These are phyloP conservation scores for Coelastrella sp. DNA, from an alignment of 139 green algal genomes.

Conservation along the genomic window DNA sequence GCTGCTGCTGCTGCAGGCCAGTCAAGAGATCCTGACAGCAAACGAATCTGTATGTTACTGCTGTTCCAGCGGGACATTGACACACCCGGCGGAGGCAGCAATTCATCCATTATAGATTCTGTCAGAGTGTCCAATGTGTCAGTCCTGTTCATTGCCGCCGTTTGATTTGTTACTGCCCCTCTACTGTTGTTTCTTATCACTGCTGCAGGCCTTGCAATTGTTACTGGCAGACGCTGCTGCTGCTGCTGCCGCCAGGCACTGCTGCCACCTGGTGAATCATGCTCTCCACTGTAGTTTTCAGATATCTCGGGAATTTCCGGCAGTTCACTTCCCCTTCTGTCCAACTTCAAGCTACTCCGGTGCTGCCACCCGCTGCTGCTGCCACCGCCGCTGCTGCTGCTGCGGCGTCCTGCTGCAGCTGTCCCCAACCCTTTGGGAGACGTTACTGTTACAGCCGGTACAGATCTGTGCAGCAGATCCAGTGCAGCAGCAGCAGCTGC, in stretches of 20 bases:
- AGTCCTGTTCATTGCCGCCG: too few species aligned
- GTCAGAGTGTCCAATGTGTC: too few species aligned
- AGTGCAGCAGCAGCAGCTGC: conserved; percentile 2
- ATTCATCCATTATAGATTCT: too few species aligned
- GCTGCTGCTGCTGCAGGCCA: neutral
- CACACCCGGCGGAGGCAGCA: too few species aligned
- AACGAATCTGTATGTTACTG: neutral
- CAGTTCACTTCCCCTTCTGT: conserved; percentile 12
- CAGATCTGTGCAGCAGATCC: neutral
- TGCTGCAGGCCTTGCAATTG: neutral
- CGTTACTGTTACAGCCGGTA: neutral
- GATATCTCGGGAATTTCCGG: conserved; percentile 27
- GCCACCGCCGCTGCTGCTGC: neutral
- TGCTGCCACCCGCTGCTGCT: neutral
- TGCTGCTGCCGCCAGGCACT: neutral
- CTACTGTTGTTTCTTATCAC: neutral
- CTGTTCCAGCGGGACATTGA: neutral
- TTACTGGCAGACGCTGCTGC: neutral
- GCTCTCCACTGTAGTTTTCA: neutral
- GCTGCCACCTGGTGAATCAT: too few species aligned
- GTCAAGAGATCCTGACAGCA: neutral
- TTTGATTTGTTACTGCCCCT: too few species aligned
- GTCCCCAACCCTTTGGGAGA: neutral
- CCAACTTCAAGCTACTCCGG: neutral
- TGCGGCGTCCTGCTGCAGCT: neutral